Evolutionary conservation across 352 stramenopile species (phyloP).

Genomic region (Phytopythium ostracodes): DNA sequence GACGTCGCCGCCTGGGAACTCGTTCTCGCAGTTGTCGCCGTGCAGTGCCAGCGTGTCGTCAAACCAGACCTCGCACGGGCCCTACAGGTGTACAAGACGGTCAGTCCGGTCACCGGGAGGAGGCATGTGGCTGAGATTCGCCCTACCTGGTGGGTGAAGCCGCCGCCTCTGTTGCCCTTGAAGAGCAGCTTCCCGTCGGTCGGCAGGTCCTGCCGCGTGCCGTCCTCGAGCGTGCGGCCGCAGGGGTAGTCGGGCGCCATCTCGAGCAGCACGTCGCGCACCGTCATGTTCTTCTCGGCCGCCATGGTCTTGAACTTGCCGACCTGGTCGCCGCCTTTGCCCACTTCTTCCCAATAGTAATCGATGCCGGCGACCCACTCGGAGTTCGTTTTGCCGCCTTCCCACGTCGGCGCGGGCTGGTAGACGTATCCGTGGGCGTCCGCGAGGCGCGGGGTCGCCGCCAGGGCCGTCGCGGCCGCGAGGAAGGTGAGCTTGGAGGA

Average conservation of each 20-base stretch:
- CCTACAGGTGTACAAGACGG: too few species aligned
- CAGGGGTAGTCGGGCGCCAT: constrained; percentile 27
- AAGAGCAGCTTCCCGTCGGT: constrained; percentile 20
- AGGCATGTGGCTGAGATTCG: too few species aligned
- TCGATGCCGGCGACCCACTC: constrained; percentile 2
- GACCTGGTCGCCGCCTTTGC: constrained; percentile 21
- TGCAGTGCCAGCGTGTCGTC: constrained; percentile 33
- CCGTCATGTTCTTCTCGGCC: constrained; percentile 21
- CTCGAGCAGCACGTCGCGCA: constrained; percentile 29
- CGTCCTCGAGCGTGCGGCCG: constrained; percentile 26
- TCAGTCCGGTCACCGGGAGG: too few species aligned
- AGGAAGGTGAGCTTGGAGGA: not conserved
- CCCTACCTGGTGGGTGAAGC: constrained; percentile 22
- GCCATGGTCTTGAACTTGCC: constrained; percentile 24
- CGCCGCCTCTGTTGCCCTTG: constrained; percentile 23
- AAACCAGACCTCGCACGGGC: constrained; percentile 42
- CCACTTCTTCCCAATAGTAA: constrained; percentile 26
- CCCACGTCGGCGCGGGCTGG: constrained; percentile 6
- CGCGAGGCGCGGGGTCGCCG: not conserved
- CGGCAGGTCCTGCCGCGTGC: constrained; percentile 24
- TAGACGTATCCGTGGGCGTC: constrained; percentile 10
- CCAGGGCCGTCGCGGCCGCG: not conserved
- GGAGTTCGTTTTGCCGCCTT: not conserved
- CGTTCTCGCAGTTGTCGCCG: constrained; percentile 31
- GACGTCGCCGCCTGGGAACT: constrained; percentile 20